Conservation (phyloP, 1,284 basidiomycete genomes). For the Sutorius eximius region DNA sequence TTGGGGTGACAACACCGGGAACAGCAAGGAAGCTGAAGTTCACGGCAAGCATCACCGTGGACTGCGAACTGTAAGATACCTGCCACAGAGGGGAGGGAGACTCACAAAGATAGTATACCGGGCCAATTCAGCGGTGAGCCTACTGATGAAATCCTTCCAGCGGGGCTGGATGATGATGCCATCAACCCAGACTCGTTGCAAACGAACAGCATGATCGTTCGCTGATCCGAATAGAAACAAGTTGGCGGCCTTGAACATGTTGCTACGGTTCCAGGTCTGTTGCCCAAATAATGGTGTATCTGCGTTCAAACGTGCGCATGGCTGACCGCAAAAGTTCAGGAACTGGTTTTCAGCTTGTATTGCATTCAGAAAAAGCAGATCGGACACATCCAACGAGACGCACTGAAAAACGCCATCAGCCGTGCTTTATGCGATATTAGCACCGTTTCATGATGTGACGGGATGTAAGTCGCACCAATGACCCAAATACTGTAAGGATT, state of each 20-base stretch:
- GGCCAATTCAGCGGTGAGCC: constrained; percentile 49
- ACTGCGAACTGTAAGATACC: constrained; percentile 14
- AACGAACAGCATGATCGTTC: constrained; percentile 12
- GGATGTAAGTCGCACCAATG: constrained; percentile 13
- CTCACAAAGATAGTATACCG: constrained; percentile 52
- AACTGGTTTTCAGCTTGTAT: constrained; percentile 17
- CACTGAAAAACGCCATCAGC: constrained; percentile 19
- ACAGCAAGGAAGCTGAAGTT: constrained; percentile 23
- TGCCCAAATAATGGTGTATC: constrained; percentile 6
- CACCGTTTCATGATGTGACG: neutral
- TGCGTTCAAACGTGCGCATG: constrained; percentile 17
- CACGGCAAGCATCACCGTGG: constrained; percentile 23
- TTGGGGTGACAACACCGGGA: constrained; percentile 1
- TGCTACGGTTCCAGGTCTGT: constrained; percentile 10
- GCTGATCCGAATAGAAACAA: constrained; percentile 15
- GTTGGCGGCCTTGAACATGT: constrained; percentile 6
- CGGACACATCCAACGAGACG: neutral
- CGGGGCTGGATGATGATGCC: constrained; percentile 24
- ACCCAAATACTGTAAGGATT: constrained; percentile 18
- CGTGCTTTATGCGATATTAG: constrained; percentile 14
- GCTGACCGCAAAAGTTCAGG: constrained; percentile 16
- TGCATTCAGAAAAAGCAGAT: neutral
- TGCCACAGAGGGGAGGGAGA: neutral
- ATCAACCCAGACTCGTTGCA: constrained; percentile 25
- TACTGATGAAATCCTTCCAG: constrained; percentile 39